Conservation (phyloP, 208 protist species). For the Leishmania gerbilli region DNA sequence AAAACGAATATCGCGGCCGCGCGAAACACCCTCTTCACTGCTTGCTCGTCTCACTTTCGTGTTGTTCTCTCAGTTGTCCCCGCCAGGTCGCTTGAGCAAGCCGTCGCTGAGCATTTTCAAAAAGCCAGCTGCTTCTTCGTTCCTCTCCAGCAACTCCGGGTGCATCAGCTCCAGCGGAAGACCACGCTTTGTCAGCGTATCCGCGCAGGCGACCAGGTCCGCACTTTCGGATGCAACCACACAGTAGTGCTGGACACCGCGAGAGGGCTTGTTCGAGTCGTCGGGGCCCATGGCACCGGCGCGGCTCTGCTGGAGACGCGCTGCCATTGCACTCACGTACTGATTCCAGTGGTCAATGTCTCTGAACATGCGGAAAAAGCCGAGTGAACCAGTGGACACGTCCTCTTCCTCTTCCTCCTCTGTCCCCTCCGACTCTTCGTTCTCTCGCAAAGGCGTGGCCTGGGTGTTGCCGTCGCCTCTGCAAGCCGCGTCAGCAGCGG, state of each 20-base stretch:
- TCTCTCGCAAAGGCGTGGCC: neutral
- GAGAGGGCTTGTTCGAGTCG: conserved; percentile 28
- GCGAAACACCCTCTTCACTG: neutral
- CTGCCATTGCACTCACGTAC: conserved; percentile 57
- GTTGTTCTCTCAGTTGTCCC: neutral
- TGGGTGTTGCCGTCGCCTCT: conserved; percentile 4
- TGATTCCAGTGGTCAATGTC: conserved; percentile 70
- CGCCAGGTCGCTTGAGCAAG: conserved; percentile 13
- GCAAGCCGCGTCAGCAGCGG: neutral
- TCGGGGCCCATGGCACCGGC: neutral
- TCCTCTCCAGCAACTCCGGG: conserved; percentile 54
- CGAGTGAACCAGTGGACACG: conserved; percentile 20
- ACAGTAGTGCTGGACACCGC: conserved; percentile 52
- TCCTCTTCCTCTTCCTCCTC: conserved; percentile 27
- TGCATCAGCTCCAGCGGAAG: conserved; percentile 72
- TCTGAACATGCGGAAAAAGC: conserved; percentile 85
- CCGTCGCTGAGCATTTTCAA: conserved; percentile 36
- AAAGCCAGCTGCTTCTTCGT: conserved; percentile 35
- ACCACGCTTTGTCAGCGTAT: conserved; percentile 61
- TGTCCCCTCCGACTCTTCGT: conserved; percentile 11
- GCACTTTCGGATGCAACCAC: conserved; percentile 65
- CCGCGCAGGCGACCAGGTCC: conserved; percentile 53
- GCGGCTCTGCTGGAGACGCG: conserved; percentile 22
- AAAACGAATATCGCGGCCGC: neutral
- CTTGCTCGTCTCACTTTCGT: neutral